phyloP scores from a whole-genome alignment of 116 monocot genomes.

The Cymodocea nodosa region DNA sequence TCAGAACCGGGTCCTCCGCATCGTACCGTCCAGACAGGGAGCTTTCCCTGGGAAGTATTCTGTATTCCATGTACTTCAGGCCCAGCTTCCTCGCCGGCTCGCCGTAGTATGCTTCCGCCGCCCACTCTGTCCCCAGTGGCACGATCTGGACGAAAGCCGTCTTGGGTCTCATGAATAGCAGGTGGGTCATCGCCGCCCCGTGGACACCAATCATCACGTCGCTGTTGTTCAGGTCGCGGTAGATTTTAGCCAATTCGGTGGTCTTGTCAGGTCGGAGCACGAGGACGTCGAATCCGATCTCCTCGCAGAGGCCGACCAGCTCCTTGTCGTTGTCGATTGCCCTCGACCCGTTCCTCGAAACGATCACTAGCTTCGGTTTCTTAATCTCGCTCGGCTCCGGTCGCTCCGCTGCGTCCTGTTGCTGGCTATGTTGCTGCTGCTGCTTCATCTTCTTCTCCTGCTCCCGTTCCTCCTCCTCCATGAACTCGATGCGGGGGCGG shows the following conservation, averaged over 20 bases:
- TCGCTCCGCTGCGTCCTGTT: not conserved
- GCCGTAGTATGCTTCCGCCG: slow-evolving; percentile 39
- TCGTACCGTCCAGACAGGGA: slow-evolving; percentile 36
- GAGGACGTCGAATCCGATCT: slow-evolving; percentile 50
- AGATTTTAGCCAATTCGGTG: slow-evolving; percentile 33
- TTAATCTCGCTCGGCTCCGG: not conserved
- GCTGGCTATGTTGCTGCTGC: not conserved
- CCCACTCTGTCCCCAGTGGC: slow-evolving; percentile 46
- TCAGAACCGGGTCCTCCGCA: slow-evolving; percentile 33
- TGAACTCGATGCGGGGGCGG: not conserved
- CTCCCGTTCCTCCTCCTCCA: slow-evolving; percentile 4
- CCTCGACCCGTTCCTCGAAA: slow-evolving; percentile 53
- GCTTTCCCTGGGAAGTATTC: slow-evolving; percentile 40
- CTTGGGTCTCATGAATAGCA: slow-evolving; percentile 65
- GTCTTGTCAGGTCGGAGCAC: slow-evolving; percentile 31
- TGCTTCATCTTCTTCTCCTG: too few relatives aligned
- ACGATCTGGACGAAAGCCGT: slow-evolving; percentile 51
- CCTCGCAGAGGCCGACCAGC: slow-evolving; percentile 19
- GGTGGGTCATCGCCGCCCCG: slow-evolving; percentile 67
- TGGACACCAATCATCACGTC: slow-evolving; percentile 73
- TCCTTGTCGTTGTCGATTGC: slow-evolving; percentile 56
- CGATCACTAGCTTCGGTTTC: slow-evolving; percentile 39
- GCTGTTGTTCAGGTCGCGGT: slow-evolving; percentile 27
- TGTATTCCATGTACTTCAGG: slow-evolving; percentile 37
- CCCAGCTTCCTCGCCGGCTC: slow-evolving; percentile 43